Conservation (phyloP, 352 stramenopile genomes). For the Phytopythium chamaehyphon region DNA sequence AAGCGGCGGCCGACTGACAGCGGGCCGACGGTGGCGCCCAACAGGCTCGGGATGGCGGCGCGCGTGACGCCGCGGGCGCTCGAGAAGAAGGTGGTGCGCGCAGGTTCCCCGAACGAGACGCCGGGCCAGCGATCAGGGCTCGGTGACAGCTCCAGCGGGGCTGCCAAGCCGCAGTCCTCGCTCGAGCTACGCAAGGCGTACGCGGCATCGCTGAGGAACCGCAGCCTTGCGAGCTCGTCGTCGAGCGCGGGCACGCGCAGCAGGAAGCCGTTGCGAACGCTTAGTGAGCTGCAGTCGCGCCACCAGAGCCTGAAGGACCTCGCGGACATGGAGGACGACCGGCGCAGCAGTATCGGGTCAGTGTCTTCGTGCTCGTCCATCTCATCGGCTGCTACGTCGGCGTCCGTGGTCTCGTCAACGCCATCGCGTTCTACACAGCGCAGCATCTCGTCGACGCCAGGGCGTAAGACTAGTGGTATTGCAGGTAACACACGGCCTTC, state of each 20-base stretch:
- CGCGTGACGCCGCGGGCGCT: constrained; percentile 26
- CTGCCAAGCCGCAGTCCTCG: constrained; percentile 16
- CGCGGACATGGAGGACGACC: constrained; percentile 33
- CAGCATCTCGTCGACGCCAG: constrained; percentile 1
- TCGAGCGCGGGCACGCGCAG: constrained; percentile 29
- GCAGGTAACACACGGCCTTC: constrained; percentile 5
- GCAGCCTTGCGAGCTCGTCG: constrained; percentile 16
- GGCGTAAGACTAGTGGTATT: constrained; percentile 2
- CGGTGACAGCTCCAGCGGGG: constrained; percentile 6
- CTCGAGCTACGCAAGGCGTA: constrained; percentile 24
- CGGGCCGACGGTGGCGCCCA: constrained; percentile 11
- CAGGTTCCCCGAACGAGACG: constrained; percentile 14
- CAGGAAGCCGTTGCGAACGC: constrained; percentile 12
- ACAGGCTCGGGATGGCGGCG: constrained; percentile 38
- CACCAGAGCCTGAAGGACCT: constrained; percentile 37
- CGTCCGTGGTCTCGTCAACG: constrained; percentile 24
- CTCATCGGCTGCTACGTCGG: constrained; percentile 32
- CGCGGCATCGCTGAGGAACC: constrained; percentile 15
- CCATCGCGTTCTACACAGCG: constrained; percentile 23
- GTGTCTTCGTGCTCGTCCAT: constrained; percentile 49
- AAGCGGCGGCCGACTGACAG: constrained; percentile 16
- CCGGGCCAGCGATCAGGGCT: constrained; percentile 1
- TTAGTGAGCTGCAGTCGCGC: constrained; percentile 16
- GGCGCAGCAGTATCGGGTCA: constrained; percentile 44
- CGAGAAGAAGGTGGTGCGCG: constrained; percentile 35